Base-by-base conservation (phyloP, 192 early-diverging fungal genomes). In the Coemansia sp. region DNA sequence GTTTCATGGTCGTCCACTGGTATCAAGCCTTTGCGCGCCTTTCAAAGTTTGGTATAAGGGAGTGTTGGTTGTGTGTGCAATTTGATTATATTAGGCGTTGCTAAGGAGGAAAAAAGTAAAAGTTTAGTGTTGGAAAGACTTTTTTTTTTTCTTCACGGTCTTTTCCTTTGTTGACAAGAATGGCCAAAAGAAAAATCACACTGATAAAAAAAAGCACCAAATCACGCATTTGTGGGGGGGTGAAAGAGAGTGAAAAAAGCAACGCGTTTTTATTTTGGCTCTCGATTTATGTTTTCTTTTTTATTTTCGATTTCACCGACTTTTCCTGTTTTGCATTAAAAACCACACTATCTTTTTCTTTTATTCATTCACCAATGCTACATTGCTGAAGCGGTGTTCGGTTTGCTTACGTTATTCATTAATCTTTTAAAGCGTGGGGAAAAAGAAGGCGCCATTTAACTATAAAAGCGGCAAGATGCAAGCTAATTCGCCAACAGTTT, bases 391-490 rank as follows among this genome's bases (percentile, higher is more conserved):
- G 24, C 52, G 20, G 23, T 33, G 23, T 55, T 23, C 26, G 6
- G 26, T 55, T 55, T 26, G 36, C 15, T 26, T 6, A n/a, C 35
- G 20, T 21, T n/a, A 53, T 53, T 12, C 51, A 53, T 26, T 53
- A 12, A 26, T 26, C 24, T 53, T 26, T 53, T 8, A 6, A 53
- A 53, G 26, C 51, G 30, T 1, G 30, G 30, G 30, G 20, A 18
- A 8, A 33, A 57, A 49, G 3, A 21, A 49, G n/a, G 46, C 46
- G 1, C 12, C 18, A 35, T 57, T 34, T 10, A 7, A 34, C 26
- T 57, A 26, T 23, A 57, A 34, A 10, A 33, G 21, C 30, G 21
- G 52, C 21, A 55, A 59, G 60, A 68, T 68, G 63, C 63, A 64
- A 18, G 30, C 33, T 53, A 64, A 52, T 64, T 38, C 63, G 45